These are phyloP conservation scores for Metschnikowia dekortorum DNA, from an alignment of 805 yeast species.

Conservation along the genomic window DNA sequence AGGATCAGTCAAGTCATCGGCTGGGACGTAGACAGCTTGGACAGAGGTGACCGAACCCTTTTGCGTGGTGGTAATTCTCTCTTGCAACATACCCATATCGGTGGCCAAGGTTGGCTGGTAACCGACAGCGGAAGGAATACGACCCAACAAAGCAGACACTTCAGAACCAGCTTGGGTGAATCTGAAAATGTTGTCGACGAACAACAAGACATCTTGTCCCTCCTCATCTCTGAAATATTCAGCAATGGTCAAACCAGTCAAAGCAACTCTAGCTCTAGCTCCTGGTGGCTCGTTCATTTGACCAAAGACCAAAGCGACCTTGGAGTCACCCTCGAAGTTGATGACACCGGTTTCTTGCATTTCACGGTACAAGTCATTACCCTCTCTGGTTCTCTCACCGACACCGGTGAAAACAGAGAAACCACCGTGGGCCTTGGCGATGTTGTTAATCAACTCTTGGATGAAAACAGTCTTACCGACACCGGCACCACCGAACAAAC, in stretches of 20 bases:
- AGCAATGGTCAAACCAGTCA: conserved; percentile 99
- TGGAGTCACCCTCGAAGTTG: conserved; percentile 98
- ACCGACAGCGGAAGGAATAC: conserved; percentile 99
- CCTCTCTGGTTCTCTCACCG: conserved; percentile 99
- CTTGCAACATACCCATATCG: conserved; percentile 99
- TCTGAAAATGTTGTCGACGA: conserved; percentile 99
- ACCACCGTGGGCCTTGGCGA: conserved; percentile 99
- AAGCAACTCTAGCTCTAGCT: conserved; percentile 99
- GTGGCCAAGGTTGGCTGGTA: conserved; percentile 99
- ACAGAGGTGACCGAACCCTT: conserved; percentile 99
- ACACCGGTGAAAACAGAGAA: conserved; percentile 99
- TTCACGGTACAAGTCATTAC: conserved; percentile 99
- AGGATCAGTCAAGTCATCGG: conserved; percentile 99
- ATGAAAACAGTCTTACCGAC: conserved; percentile 99
- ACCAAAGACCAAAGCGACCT: conserved; percentile 99
- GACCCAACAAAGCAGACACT: conserved; percentile 99
- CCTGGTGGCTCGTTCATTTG: conserved; percentile 99
- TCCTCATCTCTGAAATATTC: conserved; percentile 99
- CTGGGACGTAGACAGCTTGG: conserved; percentile 99
- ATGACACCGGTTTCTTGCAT: conserved; percentile 99
- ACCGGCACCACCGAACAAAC: conserved; percentile 99
- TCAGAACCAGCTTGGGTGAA: conserved; percentile 99
- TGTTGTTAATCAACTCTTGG: conserved; percentile 99
- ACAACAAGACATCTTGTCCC: conserved; percentile 99
- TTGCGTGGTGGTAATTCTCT: conserved; percentile 99